Conservation (phyloP, 768 basidiomycete genomes). For the Naganishia friedmannii region DNA sequence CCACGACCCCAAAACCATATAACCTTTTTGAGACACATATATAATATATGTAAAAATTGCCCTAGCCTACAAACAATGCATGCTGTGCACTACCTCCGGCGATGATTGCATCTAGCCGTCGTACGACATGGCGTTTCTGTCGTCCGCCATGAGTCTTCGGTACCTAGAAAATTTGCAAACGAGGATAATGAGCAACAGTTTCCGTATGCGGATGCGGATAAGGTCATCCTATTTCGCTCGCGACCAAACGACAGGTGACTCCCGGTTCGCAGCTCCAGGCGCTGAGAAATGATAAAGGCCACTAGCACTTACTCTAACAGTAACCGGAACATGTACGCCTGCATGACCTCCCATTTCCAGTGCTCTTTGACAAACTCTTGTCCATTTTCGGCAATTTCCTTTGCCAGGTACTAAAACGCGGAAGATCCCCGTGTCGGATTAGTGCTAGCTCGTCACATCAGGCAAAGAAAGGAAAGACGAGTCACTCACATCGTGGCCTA, state of each 20-base stretch:
- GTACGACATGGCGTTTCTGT: background rate
- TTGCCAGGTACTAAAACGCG: conserved; percentile 41
- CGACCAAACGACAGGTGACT: background rate
- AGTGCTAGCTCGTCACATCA: background rate
- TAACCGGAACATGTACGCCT: conserved; percentile 47
- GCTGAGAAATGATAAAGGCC: background rate
- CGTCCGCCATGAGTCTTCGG: background rate
- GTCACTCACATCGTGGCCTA: conserved; percentile 60
- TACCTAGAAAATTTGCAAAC: background rate
- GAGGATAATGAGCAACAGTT: background rate
- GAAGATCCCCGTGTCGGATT: background rate
- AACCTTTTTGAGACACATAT: no score
- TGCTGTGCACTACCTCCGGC: background rate
- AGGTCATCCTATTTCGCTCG: background rate
- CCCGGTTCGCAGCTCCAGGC: background rate
- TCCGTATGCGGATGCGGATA: background rate
- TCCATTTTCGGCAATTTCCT: conserved; percentile 49
- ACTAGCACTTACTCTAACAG: conserved; percentile 38
- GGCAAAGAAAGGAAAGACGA: background rate
- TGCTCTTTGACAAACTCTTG: conserved; percentile 46
- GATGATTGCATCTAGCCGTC: background rate
- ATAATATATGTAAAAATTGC: background rate
- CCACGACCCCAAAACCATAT: no score
- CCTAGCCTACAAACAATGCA: background rate
- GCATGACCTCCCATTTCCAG: conserved; percentile 51